phyloP scores from a whole-genome alignment of 169 alveolate species.

The Plasmodium gallinaceum region DNA sequence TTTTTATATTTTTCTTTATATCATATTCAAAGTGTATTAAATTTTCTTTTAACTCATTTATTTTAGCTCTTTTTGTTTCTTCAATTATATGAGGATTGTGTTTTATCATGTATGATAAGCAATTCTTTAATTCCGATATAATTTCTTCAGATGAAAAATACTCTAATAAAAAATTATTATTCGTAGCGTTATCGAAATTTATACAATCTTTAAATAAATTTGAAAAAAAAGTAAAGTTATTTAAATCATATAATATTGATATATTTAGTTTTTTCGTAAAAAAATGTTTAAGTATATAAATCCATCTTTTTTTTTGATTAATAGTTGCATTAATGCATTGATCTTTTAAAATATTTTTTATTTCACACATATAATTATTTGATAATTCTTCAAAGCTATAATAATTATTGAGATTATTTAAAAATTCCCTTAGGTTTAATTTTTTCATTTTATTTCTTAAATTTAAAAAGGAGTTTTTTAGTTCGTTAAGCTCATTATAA shows the following conservation, averaged over 20 bases:
- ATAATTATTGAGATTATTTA: slow-evolving; percentile 17
- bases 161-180: slow-evolving; percentile 4
- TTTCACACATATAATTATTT: slow-evolving; percentile 34
- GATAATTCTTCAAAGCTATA: slow-evolving; percentile 75
- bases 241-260: slow-evolving; percentile 22
- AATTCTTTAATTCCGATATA: slow-evolving; percentile 18
- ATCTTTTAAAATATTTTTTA: slow-evolving; percentile 47
- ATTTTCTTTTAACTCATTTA: slow-evolving; percentile 10
- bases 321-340: slow-evolving; percentile 48
- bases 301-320: slow-evolving; percentile 77
- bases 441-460: slow-evolving; percentile 29
- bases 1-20: slow-evolving; percentile 32
- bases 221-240: slow-evolving; percentile 38
- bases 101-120: slow-evolving; percentile 17
- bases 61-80: neutral
- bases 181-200: slow-evolving; percentile 2
- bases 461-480: slow-evolving; percentile 1
- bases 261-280: slow-evolving; percentile 46
- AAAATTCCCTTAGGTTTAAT: slow-evolving; percentile 19
- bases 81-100: neutral
- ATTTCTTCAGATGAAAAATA: slow-evolving; percentile 35
- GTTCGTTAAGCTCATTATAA: slow-evolving; percentile 12
- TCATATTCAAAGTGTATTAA: slow-evolving; percentile 8
- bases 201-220: slow-evolving; percentile 29
- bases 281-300: slow-evolving; percentile 68